A percentile compares a stretch with the other conserved stretches of the same genome.
Evolutionary conservation across 1,284 basidiomycete species (phyloP).

Genomic region (Ganoderma meredithae): DNA sequence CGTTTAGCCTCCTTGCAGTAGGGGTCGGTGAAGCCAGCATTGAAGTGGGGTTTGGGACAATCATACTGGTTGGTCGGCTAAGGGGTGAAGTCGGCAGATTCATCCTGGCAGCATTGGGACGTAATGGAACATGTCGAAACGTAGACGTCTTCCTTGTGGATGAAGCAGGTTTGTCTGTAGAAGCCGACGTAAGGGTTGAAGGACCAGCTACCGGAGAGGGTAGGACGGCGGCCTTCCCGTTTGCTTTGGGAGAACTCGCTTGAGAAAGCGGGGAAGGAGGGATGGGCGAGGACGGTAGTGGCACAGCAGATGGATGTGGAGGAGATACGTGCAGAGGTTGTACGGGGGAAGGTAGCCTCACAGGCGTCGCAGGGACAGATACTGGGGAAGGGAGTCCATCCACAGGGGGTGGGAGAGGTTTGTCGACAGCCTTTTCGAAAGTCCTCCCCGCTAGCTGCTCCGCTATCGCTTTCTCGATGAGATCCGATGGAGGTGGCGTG

Average conservation of each 20-base stretch:
- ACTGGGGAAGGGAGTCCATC: slow-evolving; percentile 15
- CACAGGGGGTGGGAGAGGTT: slow-evolving; percentile 24
- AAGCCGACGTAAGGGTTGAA: slow-evolving; percentile 28
- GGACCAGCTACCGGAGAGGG: slow-evolving; percentile 35
- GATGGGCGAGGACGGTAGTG: slow-evolving; percentile 20
- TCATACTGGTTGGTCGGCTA: slow-evolving; percentile 42
- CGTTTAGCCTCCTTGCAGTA: slow-evolving; percentile 28
- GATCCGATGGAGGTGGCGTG: background rate
- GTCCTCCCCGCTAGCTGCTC: background rate
- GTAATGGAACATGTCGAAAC: slow-evolving; percentile 64
- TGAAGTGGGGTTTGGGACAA: slow-evolving; percentile 34
- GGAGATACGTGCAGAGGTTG: slow-evolving; percentile 12
- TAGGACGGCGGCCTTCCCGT: slow-evolving; percentile 25
- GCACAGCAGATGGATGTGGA: slow-evolving; percentile 16
- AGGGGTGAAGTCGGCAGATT: slow-evolving; percentile 51
- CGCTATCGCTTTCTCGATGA: background rate
- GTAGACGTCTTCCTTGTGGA: slow-evolving; percentile 57
- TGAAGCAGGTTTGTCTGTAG: slow-evolving; percentile 34
- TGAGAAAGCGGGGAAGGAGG: slow-evolving; percentile 10
- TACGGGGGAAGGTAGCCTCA: slow-evolving; percentile 6
- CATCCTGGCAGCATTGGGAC: slow-evolving; percentile 44
- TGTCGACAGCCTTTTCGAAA: slow-evolving; percentile 9
- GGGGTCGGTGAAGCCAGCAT: slow-evolving; percentile 32
- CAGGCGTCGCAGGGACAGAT: slow-evolving; percentile 11
- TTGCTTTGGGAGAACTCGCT: slow-evolving; percentile 24